Evolutionary conservation across 345 rosid genomes (phyloP).

Genomic region (Eucalyptus pumila): DNA sequence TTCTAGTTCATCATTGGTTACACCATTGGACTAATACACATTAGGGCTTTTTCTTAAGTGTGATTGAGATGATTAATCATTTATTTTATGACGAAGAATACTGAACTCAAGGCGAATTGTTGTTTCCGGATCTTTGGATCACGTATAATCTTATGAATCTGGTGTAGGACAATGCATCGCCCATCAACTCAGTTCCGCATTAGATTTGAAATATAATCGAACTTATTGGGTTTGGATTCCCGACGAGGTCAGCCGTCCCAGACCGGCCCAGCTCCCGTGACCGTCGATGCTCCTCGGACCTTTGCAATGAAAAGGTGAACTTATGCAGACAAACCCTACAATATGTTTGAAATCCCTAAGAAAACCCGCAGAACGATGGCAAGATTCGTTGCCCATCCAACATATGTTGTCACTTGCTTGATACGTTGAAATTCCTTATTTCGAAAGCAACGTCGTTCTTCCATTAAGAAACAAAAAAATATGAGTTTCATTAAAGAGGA

Average conservation of each 20-base stretch:
- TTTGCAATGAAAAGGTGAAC: background rate
- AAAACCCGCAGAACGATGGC: background rate
- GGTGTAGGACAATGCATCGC: background rate
- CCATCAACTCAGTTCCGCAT: background rate
- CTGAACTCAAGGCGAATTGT: background rate
- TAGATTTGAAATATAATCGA: background rate
- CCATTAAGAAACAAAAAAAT: background rate
- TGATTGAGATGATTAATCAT: background rate
- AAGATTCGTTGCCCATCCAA: background rate
- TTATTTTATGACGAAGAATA: background rate
- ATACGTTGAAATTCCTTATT: background rate
- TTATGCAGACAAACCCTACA: background rate
- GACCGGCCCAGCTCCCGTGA: background rate
- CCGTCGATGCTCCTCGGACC: background rate
- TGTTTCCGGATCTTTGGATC: rapidly evolving
- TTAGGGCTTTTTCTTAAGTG: background rate
- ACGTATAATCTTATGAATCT: background rate
- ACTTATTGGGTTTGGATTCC: background rate
- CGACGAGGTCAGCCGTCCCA: background rate
- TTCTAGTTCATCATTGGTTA: background rate
- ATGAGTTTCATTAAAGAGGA: background rate
- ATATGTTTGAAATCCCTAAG: background rate
- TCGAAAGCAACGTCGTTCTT: background rate
- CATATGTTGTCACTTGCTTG: background rate
- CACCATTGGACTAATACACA: background rate